Evolutionary conservation across 176 grass and related monocot species (phyloP).

Genomic region (Oryza rufipogon): DNA sequence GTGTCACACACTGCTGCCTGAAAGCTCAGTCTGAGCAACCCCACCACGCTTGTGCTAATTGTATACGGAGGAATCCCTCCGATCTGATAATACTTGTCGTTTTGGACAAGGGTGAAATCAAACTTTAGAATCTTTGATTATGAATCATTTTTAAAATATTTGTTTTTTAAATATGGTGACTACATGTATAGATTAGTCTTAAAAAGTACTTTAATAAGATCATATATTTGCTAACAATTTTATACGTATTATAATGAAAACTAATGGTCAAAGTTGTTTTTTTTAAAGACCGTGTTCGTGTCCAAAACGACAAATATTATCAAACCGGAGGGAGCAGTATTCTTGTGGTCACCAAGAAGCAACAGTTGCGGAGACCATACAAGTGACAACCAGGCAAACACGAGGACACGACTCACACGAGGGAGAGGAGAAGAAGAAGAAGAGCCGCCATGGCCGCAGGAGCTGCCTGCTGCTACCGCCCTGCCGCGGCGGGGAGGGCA

Average conservation of each 20-base stretch:
- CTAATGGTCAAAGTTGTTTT: no score
- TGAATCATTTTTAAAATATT: no score
- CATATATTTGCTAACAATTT: no score
- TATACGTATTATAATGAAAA: no score
- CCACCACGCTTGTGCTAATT: not conserved
- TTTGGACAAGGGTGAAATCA: no score
- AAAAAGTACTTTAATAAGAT: no score
- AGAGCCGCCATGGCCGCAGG: slow-evolving; percentile 39
- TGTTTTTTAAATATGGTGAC: no score
- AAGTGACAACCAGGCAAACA: slow-evolving; percentile 12
- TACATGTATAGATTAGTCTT: no score
- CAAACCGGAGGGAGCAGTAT: not conserved
- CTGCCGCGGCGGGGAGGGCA: slow-evolving; percentile 9
- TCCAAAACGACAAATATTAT: no score
- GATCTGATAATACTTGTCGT: no score
- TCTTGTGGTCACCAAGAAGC: slow-evolving; percentile 37
- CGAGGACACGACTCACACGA: not conserved
- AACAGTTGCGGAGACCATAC: not conserved
- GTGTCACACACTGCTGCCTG: not conserved
- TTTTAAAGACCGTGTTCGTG: no score
- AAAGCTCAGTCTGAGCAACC: slow-evolving; percentile 15
- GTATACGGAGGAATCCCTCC: not conserved
- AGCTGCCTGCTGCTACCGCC: slow-evolving; percentile 45
- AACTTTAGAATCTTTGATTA: no score
- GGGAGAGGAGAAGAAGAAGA: not conserved